Conservation (phyloP, 1,284 basidiomycete species). For the Omphalotus olearius region DNA sequence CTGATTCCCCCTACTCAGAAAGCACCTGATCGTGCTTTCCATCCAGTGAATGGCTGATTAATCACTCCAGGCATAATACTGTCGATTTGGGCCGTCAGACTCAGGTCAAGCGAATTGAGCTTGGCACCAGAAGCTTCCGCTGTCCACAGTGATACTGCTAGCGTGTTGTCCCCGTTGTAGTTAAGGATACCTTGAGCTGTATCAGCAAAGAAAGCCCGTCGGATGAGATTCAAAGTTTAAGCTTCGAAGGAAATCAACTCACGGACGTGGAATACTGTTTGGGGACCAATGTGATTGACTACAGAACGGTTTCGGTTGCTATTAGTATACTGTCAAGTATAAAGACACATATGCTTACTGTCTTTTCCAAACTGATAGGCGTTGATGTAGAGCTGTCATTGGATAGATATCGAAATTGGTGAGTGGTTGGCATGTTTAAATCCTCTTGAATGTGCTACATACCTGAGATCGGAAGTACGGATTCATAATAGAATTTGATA, state of each 20-base stretch:
- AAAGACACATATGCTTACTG: slow-evolving; percentile 20
- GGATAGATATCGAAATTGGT: neutral
- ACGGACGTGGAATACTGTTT: slow-evolving; percentile 36
- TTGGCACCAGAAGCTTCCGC: slow-evolving; percentile 33
- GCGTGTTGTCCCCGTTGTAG: slow-evolving; percentile 43
- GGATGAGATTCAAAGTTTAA: neutral
- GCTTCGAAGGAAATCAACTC: too few species aligned
- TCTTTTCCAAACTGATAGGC: slow-evolving; percentile 42
- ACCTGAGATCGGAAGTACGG: slow-evolving; percentile 37
- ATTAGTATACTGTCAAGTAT: neutral
- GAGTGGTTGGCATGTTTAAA: neutral
- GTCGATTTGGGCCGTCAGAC: slow-evolving; percentile 34
- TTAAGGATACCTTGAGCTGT: slow-evolving; percentile 47
- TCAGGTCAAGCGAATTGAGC: slow-evolving; percentile 33
- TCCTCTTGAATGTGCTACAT: neutral
- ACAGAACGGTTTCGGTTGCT: neutral
- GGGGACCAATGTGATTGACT: slow-evolving; percentile 40
- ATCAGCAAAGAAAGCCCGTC: neutral
- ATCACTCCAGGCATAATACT: slow-evolving; percentile 33
- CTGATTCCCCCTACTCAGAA: too few species aligned
- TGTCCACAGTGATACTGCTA: slow-evolving; percentile 46
- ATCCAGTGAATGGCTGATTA: slow-evolving; percentile 35
- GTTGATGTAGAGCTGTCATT: slow-evolving; percentile 36
- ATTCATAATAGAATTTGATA: slow-evolving; percentile 34
- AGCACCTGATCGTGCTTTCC: slow-evolving; percentile 30